Evolutionary conservation across 1,284 basidiomycete species (phyloP).

Genomic region (Ustilago curta): DNA sequence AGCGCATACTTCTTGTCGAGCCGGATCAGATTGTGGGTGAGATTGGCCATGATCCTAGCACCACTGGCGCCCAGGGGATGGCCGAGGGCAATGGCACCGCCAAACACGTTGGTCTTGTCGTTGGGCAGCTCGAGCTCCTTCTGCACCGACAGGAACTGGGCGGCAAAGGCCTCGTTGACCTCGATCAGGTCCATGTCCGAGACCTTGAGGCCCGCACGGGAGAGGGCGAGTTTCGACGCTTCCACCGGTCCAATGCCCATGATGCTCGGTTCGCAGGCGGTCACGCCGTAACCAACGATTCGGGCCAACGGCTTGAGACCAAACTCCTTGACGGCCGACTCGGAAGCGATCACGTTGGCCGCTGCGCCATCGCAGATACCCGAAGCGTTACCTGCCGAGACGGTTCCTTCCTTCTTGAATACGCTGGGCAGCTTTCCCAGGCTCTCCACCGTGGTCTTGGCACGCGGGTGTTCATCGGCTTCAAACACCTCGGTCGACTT

Average conservation of each 20-base stretch:
- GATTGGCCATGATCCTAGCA: slow-evolving; percentile 73
- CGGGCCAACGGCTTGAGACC: slow-evolving; percentile 87
- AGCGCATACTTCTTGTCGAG: slow-evolving; percentile 73
- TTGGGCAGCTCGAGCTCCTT: slow-evolving; percentile 81
- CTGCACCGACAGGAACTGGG: slow-evolving; percentile 90
- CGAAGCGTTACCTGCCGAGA: slow-evolving; percentile 96
- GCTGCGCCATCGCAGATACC: slow-evolving; percentile 97
- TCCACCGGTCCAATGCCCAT: slow-evolving; percentile 75
- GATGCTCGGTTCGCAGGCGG: slow-evolving; percentile 73
- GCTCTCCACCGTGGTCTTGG: slow-evolving; percentile 91
- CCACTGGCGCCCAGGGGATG: slow-evolving; percentile 74
- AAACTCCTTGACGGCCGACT: slow-evolving; percentile 87
- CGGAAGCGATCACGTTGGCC: slow-evolving; percentile 91
- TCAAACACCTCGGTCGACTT: slow-evolving; percentile 61
- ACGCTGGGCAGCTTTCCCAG: slow-evolving; percentile 85
- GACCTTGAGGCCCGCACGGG: slow-evolving; percentile 69
- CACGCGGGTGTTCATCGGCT: slow-evolving; percentile 73
- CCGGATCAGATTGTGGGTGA: slow-evolving; percentile 73
- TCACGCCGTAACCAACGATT: slow-evolving; percentile 77
- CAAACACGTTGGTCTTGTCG: slow-evolving; percentile 74
- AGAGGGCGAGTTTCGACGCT: slow-evolving; percentile 69
- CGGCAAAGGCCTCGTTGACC: slow-evolving; percentile 86
- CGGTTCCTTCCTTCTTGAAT: slow-evolving; percentile 87
- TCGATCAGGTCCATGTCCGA: slow-evolving; percentile 74
- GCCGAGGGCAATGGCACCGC: slow-evolving; percentile 72